Base-by-base conservation (phyloP, 2,329 filamentous ascomycete species). In the Fusarium sp. region DNA sequence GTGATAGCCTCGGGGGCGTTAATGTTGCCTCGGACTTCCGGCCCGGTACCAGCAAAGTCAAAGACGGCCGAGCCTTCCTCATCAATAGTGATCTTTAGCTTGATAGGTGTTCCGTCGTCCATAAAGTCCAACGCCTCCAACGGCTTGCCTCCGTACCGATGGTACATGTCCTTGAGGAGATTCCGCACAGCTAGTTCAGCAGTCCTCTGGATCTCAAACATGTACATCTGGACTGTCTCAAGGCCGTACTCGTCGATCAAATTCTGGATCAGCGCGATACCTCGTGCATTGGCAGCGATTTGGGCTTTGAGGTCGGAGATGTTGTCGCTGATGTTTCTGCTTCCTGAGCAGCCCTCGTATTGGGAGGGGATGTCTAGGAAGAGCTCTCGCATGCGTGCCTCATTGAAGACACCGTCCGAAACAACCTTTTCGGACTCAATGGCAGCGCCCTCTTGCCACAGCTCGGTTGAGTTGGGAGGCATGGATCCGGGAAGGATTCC, bases 401-500 rank as follows among this genome's bases (percentile, higher is more conserved):
- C 93, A 73, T 96, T 89, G 80, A 96, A 95, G 18, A 88, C 83
- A 10, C 92, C 92, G 71, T 91, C 88, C 8, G 88, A 90, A 3
- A 96, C 91, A 2, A 96, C 83, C 79, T 95, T 87, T 74, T 89
- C 87, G 3, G 85, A 87, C 72, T 87, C 86, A 72, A 91, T 89
- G 1, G 86, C 82, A 1, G 88, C 88, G 2, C 89, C 89, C 77
- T 91, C 89, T 74, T 91, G 86, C 75, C 81, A 89, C 4, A 90
- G 82, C 68, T 88, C 85, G 20, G 87, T 86, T 0, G 89, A 92
- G 66, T 91, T 87, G 2, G 92, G 90, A 2, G 93, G 93, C 93
- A 96, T 96, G 1, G 89, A 92, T 0, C 92, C 92, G 0, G 92
- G 91, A 0, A 93, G 83, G 46, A 94, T 93, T 8, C 93, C 93